Evolutionary conservation across 257 asterid genomes (phyloP).

Genomic region (Nemophila menziesii): DNA sequence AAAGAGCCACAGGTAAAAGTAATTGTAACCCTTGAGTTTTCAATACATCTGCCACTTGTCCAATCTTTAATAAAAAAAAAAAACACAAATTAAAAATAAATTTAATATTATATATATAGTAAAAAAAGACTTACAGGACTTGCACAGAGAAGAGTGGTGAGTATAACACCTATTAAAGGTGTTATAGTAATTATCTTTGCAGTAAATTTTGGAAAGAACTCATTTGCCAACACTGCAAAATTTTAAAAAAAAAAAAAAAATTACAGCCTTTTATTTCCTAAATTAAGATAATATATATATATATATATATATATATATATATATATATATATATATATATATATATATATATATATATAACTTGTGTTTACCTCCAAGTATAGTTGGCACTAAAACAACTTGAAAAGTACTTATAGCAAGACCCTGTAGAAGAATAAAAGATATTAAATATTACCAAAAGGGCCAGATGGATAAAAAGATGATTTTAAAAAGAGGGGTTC

Average conservation of each 20-base stretch:
- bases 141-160: constrained; percentile 94
- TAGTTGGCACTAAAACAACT: constrained; percentile 89
- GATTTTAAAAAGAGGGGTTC: no score
- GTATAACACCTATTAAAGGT: constrained; percentile 79
- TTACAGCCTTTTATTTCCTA: not conserved
- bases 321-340: not conserved
- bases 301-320: not conserved
- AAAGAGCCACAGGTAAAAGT: constrained; percentile 63
- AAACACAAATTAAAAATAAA: not conserved
- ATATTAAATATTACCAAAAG: not conserved
- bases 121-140: constrained; percentile 92
- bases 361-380: constrained; percentile 72
- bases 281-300: not conserved
- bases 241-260: constrained; percentile 7
- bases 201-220: constrained; percentile 84
- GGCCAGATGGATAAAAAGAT: no score
- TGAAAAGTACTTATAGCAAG: constrained; percentile 93
- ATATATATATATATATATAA: not conserved
- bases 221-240: constrained; percentile 70
- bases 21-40: constrained; percentile 85
- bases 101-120: not conserved
- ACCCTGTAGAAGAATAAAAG: constrained; percentile 42
- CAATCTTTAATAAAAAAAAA: constrained; percentile 51
- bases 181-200: constrained; percentile 66
- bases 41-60: constrained; percentile 87